phyloP scores from a whole-genome alignment of 192 early-diverging fungal genomes.

The Gaertneriomyces sp. region DNA sequence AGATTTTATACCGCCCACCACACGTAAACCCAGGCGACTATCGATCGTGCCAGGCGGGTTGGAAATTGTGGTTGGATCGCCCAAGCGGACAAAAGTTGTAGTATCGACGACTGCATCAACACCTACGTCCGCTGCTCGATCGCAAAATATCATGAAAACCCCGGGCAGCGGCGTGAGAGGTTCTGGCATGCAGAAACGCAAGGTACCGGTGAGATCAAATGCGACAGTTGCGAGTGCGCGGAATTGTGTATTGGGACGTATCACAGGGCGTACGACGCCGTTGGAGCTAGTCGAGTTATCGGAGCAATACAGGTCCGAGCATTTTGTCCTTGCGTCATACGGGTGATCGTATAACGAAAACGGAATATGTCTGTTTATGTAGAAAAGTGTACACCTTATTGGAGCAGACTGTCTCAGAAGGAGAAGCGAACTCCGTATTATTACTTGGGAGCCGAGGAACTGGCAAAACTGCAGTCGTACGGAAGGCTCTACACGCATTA shows the following conservation, averaged over 20 bases:
- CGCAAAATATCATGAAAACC: not conserved
- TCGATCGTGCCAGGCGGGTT: no score
- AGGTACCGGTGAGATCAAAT: not conserved
- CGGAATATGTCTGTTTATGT: not conserved
- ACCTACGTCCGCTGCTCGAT: not conserved
- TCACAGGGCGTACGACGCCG: not conserved
- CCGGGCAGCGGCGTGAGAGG: not conserved
- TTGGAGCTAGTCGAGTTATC: constrained; percentile 6
- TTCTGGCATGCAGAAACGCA: not conserved
- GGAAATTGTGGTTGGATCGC: no score
- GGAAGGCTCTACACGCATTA: constrained; percentile 1
- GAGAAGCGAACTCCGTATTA: constrained; percentile 85
- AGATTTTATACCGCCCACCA: no score
- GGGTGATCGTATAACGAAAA: not conserved
- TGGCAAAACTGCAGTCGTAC: constrained; percentile 61
- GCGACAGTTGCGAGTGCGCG: not conserved
- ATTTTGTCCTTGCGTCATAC: not conserved
- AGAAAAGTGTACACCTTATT: constrained; percentile 58
- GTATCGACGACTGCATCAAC: no score
- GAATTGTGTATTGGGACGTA: not conserved
- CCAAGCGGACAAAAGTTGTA: no score
- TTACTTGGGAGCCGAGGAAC: constrained; percentile 76
- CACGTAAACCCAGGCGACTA: no score
- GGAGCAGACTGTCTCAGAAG: constrained; percentile 55
- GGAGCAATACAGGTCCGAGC: constrained; percentile 17